phyloP scores from a whole-genome alignment of 1,284 basidiomycete species.

The Puccinia polysora region DNA sequence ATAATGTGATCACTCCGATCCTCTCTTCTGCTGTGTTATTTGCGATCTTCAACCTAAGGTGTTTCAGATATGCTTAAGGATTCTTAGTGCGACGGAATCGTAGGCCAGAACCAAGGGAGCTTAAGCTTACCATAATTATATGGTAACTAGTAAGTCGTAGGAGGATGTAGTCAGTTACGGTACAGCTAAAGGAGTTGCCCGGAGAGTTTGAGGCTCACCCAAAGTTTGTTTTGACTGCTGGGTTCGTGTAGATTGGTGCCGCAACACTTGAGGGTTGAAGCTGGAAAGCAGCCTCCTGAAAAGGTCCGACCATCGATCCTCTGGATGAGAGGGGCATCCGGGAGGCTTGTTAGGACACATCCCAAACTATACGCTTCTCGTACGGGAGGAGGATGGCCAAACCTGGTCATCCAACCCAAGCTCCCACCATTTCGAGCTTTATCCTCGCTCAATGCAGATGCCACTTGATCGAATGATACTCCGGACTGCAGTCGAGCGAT shows the following conservation, averaged over 20 bases:
- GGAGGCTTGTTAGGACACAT: slow-evolving; percentile 44
- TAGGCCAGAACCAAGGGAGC: slow-evolving; percentile 48
- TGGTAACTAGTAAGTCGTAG: slow-evolving; percentile 67
- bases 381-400: slow-evolving; percentile 61
- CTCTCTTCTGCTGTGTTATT: slow-evolving; percentile 2
- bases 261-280: slow-evolving; percentile 70
- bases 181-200: not conserved
- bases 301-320: slow-evolving; percentile 57
- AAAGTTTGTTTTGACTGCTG: slow-evolving; percentile 65
- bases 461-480: slow-evolving; percentile 73
- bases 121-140: slow-evolving; percentile 78
- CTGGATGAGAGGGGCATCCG: not conserved
- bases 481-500: slow-evolving; percentile 72
- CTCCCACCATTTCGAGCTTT: slow-evolving; percentile 80
- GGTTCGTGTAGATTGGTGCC: slow-evolving; percentile 63
- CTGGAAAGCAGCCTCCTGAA: slow-evolving; percentile 76
- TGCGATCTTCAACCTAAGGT: slow-evolving; percentile 35
- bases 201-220: not conserved
- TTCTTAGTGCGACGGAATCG: not conserved
- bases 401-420: slow-evolving; percentile 78
- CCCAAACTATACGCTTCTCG: not conserved
- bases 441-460: slow-evolving; percentile 78
- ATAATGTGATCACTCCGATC: too few species aligned
- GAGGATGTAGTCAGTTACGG: slow-evolving; percentile 49
- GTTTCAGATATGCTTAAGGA: not conserved